Evolutionary conservation across 345 rosid genomes (phyloP), one percentile per base, ranked within the genome.

Genomic region (Salix udensis): DNA sequence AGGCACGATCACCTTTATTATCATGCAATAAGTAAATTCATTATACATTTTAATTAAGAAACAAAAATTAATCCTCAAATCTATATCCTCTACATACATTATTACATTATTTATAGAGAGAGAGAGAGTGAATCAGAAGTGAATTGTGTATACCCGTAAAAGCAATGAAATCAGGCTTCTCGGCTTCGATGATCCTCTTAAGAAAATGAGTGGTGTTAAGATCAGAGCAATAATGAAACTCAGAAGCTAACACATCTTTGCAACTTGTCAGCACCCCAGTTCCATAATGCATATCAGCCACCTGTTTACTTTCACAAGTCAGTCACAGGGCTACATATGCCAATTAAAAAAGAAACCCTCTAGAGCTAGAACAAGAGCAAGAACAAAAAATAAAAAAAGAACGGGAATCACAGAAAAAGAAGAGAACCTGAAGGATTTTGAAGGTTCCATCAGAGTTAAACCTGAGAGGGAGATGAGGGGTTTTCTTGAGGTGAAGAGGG

Each of bases 241-340:
- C 88, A 21, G 82, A 28, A 28, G 87, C 79, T 81, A 83, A 80
- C 58, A 94, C 97, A 71, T 92, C 97, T 81, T 91, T 84, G 84
- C 98, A 94, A 4, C 94, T 86, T 71, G 92, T 90, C 60, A 85
- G 72, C 76, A 67, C 37, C 62, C 98, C 98, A 79, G 85, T 89
- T 34, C 97, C 97, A 75, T 52, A 92, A 81, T 94, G 98, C 98
- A 94, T 90, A 79, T 94, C 98, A 26, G 97, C 97, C 67, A 94
- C 94, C 94, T 91, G 70, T 0, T n/a, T 30, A 58, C 50, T 46
- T n/a, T 52, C 64, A 37, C 66, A 66, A 10, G 13, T 46, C 24
- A 39, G 15, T 44, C 12, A 26, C 18, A 31, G 67, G 11, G 26
- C 23, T 40, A 24, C 44, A 64, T 1, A 16, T 44, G 1, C 30